Percentiles rank a stretch among this genome's conserved stretches.
These are phyloP conservation scores for Spongospora subterranea DNA, from an alignment of 208 protist genomes.

Conservation along the genomic window DNA sequence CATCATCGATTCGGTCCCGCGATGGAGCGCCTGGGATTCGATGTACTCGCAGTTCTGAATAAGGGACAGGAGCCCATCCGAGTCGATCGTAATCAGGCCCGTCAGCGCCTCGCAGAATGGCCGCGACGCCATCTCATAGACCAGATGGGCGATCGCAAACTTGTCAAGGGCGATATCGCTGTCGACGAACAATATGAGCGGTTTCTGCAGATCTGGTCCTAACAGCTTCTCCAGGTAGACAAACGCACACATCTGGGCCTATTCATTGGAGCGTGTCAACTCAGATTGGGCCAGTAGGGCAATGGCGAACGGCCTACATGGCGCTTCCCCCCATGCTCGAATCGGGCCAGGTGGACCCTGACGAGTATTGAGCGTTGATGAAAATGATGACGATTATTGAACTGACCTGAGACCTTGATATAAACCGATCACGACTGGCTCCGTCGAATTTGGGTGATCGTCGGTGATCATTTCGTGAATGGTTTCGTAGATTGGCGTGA, in stretches of 20 bases:
- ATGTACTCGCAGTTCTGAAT: constrained; percentile 52
- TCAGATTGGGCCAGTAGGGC: neutral
- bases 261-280: neutral
- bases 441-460: neutral
- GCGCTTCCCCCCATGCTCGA: constrained; percentile 38
- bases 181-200: constrained; percentile 2
- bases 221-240: constrained; percentile 5
- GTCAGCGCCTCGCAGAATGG: constrained; percentile 46
- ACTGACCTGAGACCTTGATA: constrained; percentile 9
- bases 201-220: neutral
- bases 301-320: neutral
- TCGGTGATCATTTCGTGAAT: neutral
- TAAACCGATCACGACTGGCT: neutral
- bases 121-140: neutral
- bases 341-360: constrained; percentile 32
- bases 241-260: constrained; percentile 50
- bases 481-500: constrained; percentile 3
- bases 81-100: constrained; percentile 29
- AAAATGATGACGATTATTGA: neutral
- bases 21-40: constrained; percentile 42
- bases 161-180: constrained; percentile 38
- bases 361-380: neutral
- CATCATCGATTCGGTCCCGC: constrained; percentile 5
- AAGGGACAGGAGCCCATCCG: neutral
- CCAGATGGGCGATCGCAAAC: constrained; percentile 37